Evolutionary conservation across 2,329 filamentous ascomycete genomes (phyloP), one percentile per base, ranked within the genome.

Genomic region (Venturia aucupariae): DNA sequence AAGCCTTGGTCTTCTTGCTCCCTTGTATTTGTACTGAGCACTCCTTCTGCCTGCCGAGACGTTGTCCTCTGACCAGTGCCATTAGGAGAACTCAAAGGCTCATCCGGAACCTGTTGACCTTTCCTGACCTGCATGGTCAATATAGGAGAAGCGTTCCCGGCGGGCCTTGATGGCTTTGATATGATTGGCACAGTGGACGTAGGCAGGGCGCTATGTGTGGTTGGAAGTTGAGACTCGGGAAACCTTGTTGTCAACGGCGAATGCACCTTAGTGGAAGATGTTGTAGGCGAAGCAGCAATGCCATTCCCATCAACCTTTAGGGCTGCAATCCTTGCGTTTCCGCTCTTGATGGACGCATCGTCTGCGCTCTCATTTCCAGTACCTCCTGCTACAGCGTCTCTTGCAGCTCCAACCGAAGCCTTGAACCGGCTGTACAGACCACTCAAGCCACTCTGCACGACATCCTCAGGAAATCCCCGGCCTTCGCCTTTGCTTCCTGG

Each of bases 371-470:
- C 71, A 66, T 67, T 48, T 69, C 70, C 76, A 59, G 72, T 69
- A 44, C 71, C 72, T 39, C 71, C 70, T 62, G 74, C 73, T 39
- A 76, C 75, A 62, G 76, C 79, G 64, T 86, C 84, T 68, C 84
- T 87, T 54, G 82, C 84, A 17, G 81, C 89, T 19, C 88, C 88
- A n/a, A 95, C 90, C 0, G 87, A 92, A 65, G 90, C 90, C 72
- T 87, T 86, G 70, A 97, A 82, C 44, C 92, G 87, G 75, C 84
- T 94, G 75, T 97, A 97, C 44, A 97, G 79, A 0, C 93, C 92
- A 72, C 90, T 96, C 59, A 97, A 80, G 4, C 93, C 91, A 75
- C 93, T 90, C 67, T 94, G 90, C 27, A 94, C 85, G 48, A 89
- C 76, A 65, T 96, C 91, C 32, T 86, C 85, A 0, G 87, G 44